These are phyloP conservation scores for Chaetomium sp. DNA, from an alignment of 2,329 filamentous ascomycete genomes.

Conservation along the genomic window DNA sequence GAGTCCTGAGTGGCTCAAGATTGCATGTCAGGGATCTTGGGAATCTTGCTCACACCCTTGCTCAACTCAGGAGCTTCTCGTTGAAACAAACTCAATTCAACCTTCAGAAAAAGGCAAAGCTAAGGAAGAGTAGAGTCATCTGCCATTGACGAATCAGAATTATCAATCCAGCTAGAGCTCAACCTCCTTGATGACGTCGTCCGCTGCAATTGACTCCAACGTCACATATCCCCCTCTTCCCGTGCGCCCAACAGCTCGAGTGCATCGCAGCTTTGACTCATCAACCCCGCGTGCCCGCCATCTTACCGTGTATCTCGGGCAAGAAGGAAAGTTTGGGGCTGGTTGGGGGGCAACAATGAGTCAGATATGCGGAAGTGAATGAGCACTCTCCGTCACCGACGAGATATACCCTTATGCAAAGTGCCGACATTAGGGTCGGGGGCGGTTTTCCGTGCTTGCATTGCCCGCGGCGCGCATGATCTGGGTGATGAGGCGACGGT, in stretches of 20 bases:
- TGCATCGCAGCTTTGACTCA: neutral
- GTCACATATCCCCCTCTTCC: neutral
- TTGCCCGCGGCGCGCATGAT: too few relatives aligned
- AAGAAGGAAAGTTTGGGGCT: neutral
- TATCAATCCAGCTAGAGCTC: neutral
- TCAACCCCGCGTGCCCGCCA: neutral
- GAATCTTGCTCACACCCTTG: too few relatives aligned
- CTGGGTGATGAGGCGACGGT: too few relatives aligned
- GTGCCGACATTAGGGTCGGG: too few relatives aligned
- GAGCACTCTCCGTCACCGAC: too few relatives aligned
- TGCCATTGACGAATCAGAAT: constrained; percentile 2
- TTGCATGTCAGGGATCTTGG: neutral
- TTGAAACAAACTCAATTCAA: neutral
- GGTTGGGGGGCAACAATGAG: neutral
- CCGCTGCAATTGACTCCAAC: neutral
- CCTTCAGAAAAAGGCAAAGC: too few relatives aligned
- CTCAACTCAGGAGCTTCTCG: too few relatives aligned
- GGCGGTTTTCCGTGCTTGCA: too few relatives aligned
- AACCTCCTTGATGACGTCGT: neutral
- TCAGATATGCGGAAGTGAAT: neutral
- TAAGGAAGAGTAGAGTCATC: neutral
- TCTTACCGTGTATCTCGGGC: neutral
- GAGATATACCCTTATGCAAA: too few relatives aligned
- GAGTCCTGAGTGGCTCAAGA: neutral
- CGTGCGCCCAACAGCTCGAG: neutral